phyloP scores from a whole-genome alignment of 306 rosid species.

The Vicia sativa region DNA sequence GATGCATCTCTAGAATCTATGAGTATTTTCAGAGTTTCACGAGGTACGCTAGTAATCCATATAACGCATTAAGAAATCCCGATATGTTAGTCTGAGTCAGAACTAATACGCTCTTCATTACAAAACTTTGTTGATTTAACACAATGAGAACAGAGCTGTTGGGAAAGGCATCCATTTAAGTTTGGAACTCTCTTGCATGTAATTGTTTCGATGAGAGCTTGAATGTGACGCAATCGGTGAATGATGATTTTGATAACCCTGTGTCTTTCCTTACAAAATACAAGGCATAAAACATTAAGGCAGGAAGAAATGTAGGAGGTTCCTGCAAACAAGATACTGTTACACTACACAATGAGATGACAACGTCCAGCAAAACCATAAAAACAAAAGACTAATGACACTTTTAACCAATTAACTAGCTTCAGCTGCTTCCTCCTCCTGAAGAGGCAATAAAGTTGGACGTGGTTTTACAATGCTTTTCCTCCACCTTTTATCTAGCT shows the following conservation, averaged over 20 bases:
- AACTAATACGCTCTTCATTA: no score
- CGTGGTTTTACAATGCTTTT: conserved; percentile 81
- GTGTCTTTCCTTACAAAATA: conserved; percentile 7
- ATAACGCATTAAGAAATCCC: no score
- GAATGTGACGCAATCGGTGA: not conserved
- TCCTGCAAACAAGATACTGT: conserved; percentile 27
- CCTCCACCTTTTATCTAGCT: conserved; percentile 87
- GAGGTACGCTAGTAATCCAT: no score
- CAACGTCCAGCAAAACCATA: conserved; percentile 13
- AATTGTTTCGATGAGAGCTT: not conserved
- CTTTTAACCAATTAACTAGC: conserved; percentile 36
- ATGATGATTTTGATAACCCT: conserved; percentile 20
- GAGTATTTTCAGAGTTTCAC: no score
- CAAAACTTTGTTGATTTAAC: no score
- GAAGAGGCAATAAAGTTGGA: conserved; percentile 68
- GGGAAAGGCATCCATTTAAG: no score
- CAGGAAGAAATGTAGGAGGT: conserved; percentile 26
- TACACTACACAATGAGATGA: conserved; percentile 8
- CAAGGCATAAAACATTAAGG: conserved; percentile 9
- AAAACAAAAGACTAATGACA: not conserved
- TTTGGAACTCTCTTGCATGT: not conserved
- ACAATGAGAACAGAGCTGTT: no score
- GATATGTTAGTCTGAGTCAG: no score
- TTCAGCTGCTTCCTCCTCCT: conserved; percentile 82
- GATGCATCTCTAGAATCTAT: no score